A percentile compares a stretch with the other conserved stretches of the same genome.
These are phyloP conservation scores for Paratinospora sagittata DNA, from an alignment of 164 flowering plant species.

Conservation along the genomic window DNA sequence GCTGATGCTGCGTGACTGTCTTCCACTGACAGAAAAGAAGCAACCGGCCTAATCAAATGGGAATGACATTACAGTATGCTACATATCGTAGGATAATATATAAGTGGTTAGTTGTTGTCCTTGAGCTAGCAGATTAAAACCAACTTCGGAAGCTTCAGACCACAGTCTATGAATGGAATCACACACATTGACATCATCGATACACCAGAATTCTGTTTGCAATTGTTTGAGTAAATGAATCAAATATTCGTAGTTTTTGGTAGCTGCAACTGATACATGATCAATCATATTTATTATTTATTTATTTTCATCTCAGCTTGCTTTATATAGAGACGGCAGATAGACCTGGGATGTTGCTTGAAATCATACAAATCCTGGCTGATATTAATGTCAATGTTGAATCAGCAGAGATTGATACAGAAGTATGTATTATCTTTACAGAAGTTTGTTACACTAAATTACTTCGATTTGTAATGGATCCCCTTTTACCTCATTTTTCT, in stretches of 20 bases:
- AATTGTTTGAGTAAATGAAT: background rate
- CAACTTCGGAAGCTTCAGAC: too few relatives aligned
- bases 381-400: slow-evolving; percentile 80
- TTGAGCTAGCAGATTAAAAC: too few relatives aligned
- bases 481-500: background rate
- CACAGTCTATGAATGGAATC: too few relatives aligned
- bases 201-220: background rate
- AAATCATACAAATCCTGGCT: slow-evolving; percentile 65
- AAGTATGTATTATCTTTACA: slow-evolving; percentile 33
- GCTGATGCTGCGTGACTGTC: too few relatives aligned
- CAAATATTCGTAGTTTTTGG: background rate
- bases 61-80: too few relatives aligned
- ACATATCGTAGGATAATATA: too few relatives aligned
- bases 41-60: too few relatives aligned
- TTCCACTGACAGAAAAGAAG: too few relatives aligned
- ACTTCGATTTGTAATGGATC: background rate
- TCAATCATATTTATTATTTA: background rate
- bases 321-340: slow-evolving; percentile 95
- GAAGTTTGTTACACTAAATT: background rate
- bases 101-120: too few relatives aligned
- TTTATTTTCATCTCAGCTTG: slow-evolving; percentile 41
- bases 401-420: slow-evolving; percentile 95
- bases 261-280: background rate
- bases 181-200: too few relatives aligned
- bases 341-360: slow-evolving; percentile 80